Base-by-base conservation (phyloP, 352 stramenopile genomes). In the Halophytophthora polymorphica region DNA sequence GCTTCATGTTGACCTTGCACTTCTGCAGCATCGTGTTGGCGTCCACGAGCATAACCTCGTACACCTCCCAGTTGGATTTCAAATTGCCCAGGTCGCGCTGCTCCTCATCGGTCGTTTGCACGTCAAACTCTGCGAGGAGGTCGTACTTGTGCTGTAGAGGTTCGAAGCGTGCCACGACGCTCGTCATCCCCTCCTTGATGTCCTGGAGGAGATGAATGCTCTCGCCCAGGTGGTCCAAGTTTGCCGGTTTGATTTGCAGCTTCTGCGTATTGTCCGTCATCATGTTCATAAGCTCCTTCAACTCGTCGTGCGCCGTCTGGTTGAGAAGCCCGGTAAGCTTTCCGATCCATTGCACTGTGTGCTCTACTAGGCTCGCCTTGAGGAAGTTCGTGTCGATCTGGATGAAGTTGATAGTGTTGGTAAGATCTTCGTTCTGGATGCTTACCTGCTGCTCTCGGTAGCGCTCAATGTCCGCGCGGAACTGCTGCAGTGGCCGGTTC, bases 381-480 rank as follows among this genome's bases (percentile, higher is more conserved):
- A 98, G 63, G 34, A 86, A 88, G 31, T 95, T 94, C 17, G 88
- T 97, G 66, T 98, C 92, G 55, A 98, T 95, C 54, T 97, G 87
- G 39, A 98, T 97, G 42, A 98, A 98, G 61, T 97, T 97, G 58
- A 98, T 97, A 15, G 82, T 96, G 63, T 97, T 95, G 2, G 77
- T 94, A 22, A 95, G 52, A 36, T 97, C 86, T 71, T 98, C 90
- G 12, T 90, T 95, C 48, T 96, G 74, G 49, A 97, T 97, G 35
- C 88, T 93, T 2, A 77, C 79, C 57, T 98, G 89, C 52, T 96
- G 85, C 48, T 97, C 88, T 28, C 81, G 82, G 53, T 97, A 97
- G 1, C 88, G 77, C 45, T 93, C 81, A 53, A 98, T 97, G 51
- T 98, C 92, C 1, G 83, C 82, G n/a, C 93, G 73, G 58, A 97